A percentile compares a stretch with the other conserved stretches of the same genome.
phyloP scores from a whole-genome alignment of 768 basidiomycete genomes.

The Naganishia friedmannii region DNA sequence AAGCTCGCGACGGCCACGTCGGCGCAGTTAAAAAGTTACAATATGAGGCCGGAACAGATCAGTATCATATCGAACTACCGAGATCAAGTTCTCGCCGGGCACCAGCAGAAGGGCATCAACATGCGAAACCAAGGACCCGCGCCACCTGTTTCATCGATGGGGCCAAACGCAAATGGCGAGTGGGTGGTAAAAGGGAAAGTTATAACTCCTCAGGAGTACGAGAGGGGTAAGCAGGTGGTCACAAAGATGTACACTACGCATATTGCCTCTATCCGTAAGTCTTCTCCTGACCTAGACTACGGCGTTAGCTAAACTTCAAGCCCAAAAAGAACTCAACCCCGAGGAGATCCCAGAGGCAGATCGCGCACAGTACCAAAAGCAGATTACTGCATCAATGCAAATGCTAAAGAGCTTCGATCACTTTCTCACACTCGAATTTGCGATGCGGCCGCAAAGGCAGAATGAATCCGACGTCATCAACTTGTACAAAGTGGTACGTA shows the following conservation, averaged over 20 bases:
- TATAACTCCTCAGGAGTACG: conserved; percentile 15
- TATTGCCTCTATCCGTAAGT: conserved; percentile 20
- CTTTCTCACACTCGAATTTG: conserved; percentile 16
- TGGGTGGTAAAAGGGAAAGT: conserved; percentile 17
- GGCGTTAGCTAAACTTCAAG: neutral
- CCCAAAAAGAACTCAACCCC: neutral
- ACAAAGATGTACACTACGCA: conserved; percentile 11
- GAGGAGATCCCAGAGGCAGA: conserved; percentile 20
- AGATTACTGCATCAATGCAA: conserved; percentile 8
- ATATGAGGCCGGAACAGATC: conserved; percentile 15
- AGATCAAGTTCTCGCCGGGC: neutral
- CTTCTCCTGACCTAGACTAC: neutral
- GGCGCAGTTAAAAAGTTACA: neutral
- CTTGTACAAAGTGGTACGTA: conserved; percentile 18
- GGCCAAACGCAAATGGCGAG: conserved; percentile 16
- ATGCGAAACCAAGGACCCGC: conserved; percentile 2
- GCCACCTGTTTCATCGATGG: neutral
- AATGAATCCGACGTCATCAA: conserved; percentile 8
- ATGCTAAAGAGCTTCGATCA: conserved; percentile 24
- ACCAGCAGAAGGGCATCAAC: conserved; percentile 5
- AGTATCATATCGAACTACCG: conserved; percentile 10
- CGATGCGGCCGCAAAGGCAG: conserved; percentile 16
- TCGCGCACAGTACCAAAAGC: conserved; percentile 11
- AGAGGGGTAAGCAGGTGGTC: conserved; percentile 17
- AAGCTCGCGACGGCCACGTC: conserved; percentile 12